Base-by-base conservation (phyloP, 1,284 basidiomycete species). In the Garcileccinum viscosum region DNA sequence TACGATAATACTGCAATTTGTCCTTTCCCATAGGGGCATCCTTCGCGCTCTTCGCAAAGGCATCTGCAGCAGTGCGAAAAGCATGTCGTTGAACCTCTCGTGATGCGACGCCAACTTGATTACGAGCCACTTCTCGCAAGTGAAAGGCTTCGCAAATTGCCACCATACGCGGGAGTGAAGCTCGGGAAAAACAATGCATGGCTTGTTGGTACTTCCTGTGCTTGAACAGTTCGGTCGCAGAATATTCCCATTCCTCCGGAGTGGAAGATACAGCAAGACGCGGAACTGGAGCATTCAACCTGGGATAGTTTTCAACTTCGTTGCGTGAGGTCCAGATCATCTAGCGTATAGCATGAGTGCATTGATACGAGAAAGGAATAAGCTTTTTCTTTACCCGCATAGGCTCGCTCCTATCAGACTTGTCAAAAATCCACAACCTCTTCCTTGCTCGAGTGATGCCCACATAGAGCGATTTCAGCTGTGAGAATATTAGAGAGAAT, bases 381-480 rank as follows among this genome's bases (percentile, higher is more conserved):
- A 33, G 47, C 56, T 50, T 15, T n/a, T 58, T 8, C 69, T 82
- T 71, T 65, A 91, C 91, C 73, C 84, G 81, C 87, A 92, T 88
- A 0, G 90, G 85, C 62, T 87, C 85, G 9, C 85, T 83, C 63
- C 84, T 87, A 5, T 83, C 80, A 3, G 89, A 92, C 38, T 82
- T 82, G 76, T 93, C 92, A 9, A 86, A 85, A 15, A 93, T 88
- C 89, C 90, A 91, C 3, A 92, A 76, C 61, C 90, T 89, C 70
- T 88, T 89, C 42, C 90, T 83, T 2, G 91, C 90, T 56, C 92
- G 78, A 0, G 92, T 93, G 50, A 92, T 84, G 0, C 90, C 91
- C 6, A 93, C 91, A 68, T 93, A 93, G 0, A 93, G 78, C 63
- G 84, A 85, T 74, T 93, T 92, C 33, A 92, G 79, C 90, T 92